These are phyloP conservation scores for Juncus inflexus DNA, from an alignment of 176 grass and related monocot species.

Conservation along the genomic window DNA sequence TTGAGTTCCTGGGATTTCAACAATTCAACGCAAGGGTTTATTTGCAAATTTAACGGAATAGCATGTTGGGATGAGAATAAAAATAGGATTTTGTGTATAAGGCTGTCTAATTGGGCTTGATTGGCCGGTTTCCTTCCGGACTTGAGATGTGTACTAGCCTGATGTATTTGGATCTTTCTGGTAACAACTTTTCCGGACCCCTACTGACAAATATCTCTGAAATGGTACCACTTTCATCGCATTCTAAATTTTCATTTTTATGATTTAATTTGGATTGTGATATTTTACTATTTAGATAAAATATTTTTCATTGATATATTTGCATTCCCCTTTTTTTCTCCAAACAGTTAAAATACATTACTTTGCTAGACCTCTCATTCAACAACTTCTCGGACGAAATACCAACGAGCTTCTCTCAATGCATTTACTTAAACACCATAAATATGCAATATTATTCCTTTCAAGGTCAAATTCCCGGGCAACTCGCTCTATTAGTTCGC, in stretches of 20 bases:
- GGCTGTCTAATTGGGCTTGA: slow-evolving; percentile 64
- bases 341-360: background rate
- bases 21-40: slow-evolving; percentile 30
- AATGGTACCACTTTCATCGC: background rate
- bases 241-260: too few relatives aligned
- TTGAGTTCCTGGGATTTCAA: slow-evolving; percentile 53
- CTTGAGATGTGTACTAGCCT: slow-evolving; percentile 62
- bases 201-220: slow-evolving; percentile 58
- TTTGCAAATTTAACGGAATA: slow-evolving; percentile 58
- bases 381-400: too few relatives aligned
- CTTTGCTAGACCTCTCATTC: too few relatives aligned
- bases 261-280: too few relatives aligned
- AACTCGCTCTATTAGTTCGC: slow-evolving; percentile 37
- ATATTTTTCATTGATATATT: too few relatives aligned
- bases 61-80: slow-evolving; percentile 87
- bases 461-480: slow-evolving; percentile 27
- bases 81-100: slow-evolving; percentile 54
- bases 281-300: too few relatives aligned
- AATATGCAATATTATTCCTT: too few relatives aligned
- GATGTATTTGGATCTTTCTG: slow-evolving; percentile 69
- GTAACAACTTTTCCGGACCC: slow-evolving; percentile 44
- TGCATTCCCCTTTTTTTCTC: background rate
- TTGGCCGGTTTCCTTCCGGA: slow-evolving; percentile 53
- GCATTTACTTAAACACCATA: too few relatives aligned
- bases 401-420: too few relatives aligned